Conservation (phyloP, 164 flowering plant genomes). For the Paratinospora sagittata region DNA sequence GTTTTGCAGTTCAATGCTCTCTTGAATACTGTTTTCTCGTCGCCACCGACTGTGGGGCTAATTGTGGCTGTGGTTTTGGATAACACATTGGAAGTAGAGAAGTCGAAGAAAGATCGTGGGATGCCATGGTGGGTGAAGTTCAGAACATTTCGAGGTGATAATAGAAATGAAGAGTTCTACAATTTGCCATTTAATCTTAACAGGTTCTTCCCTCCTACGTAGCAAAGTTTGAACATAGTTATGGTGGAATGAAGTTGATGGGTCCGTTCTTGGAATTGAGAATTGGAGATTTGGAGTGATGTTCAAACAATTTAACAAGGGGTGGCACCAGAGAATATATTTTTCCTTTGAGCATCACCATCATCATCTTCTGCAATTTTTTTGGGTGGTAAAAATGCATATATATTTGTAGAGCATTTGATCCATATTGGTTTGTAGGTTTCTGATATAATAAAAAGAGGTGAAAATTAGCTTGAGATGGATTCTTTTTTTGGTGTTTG, state of each 20-base stretch:
- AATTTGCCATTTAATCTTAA: conserved; percentile 94
- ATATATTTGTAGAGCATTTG: conserved; percentile 3
- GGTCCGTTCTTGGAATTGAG: conserved; percentile 7
- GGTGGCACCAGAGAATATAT: neutral
- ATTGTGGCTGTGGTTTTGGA: conserved; percentile 86
- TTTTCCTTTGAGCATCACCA: neutral
- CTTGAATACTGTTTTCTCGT: conserved; percentile 78
- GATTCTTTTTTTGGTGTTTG: neutral
- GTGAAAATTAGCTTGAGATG: neutral
- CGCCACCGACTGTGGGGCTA: conserved; percentile 76
- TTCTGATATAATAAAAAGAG: neutral
- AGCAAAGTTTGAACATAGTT: conserved; percentile 4
- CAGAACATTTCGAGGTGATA: conserved; percentile 89
- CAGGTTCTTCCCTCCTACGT: conserved; percentile 90
- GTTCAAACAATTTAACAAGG: neutral
- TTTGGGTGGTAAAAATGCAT: conserved; percentile 1
- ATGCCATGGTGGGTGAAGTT: conserved; percentile 99
- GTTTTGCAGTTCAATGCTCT: conserved; percentile 82
- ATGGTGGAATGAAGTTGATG: neutral
- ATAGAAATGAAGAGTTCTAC: conserved; percentile 94
- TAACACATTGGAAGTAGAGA: conserved; percentile 86
- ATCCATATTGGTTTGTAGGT: conserved; percentile 2
- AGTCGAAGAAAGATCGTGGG: conserved; percentile 83
- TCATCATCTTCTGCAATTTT: neutral
- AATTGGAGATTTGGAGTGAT: conserved; percentile 6